Evolutionary conservation across 148 eudicot genomes (phyloP).

Genomic region (Persicaria tinctoria): DNA sequence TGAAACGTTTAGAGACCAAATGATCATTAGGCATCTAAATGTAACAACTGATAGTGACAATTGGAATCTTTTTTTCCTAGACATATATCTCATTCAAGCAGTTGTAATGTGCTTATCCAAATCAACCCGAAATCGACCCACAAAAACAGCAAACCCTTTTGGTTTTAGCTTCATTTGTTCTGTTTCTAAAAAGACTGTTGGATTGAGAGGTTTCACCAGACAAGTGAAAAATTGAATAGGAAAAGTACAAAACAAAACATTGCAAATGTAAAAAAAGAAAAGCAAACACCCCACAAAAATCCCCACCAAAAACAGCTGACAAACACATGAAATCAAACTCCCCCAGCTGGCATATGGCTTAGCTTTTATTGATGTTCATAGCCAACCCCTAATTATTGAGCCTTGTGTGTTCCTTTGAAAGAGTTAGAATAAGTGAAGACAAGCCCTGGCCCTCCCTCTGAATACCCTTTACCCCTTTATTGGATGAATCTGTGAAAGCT

Average conservation of each 20-base stretch:
- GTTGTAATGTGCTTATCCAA: not conserved
- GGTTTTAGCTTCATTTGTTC: not conserved
- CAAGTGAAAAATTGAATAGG: not conserved
- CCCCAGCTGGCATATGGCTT: not conserved
- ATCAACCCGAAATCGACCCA: not conserved
- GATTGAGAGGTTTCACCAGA: not conserved
- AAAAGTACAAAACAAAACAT: not conserved
- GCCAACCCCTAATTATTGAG: not conserved
- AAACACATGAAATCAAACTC: not conserved
- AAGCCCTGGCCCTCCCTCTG: conserved; percentile 2
- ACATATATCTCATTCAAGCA: no score
- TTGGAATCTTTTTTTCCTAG: no score
- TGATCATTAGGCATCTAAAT: no score
- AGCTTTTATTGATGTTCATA: not conserved
- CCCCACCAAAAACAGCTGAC: not conserved
- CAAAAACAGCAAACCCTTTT: not conserved
- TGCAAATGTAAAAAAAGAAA: not conserved
- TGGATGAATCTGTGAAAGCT: not conserved
- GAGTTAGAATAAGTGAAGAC: not conserved
- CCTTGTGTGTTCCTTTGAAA: not conserved
- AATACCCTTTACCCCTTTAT: not conserved
- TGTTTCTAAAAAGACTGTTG: not conserved
- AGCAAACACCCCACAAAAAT: not conserved
- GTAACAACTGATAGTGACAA: no score
- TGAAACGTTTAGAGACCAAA: no score